Conservation (phyloP, 179 eudicot genomes). For the Amaranthus tricolor region DNA sequence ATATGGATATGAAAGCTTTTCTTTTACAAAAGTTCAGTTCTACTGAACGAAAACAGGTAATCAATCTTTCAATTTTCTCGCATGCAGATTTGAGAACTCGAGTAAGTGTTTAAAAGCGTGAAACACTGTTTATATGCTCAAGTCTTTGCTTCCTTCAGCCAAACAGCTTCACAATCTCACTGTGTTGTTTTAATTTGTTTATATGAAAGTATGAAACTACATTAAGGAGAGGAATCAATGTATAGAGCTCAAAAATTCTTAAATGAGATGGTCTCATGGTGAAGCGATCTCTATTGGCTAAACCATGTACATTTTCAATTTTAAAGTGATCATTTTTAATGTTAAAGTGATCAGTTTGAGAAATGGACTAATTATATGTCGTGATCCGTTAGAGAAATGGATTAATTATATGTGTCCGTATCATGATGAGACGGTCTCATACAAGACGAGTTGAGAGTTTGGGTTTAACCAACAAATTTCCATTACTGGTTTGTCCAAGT, state of each 20-base stretch:
- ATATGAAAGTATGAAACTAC: no score
- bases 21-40: constrained; percentile 85
- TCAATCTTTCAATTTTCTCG: neutral
- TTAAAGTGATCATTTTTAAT: no score
- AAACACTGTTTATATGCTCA: neutral
- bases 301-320: no score
- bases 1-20: constrained; percentile 94
- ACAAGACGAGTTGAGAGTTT: neutral
- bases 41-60: constrained; percentile 64
- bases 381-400: no score
- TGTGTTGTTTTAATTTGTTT: neutral
- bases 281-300: no score
- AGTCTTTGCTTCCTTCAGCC: constrained; percentile 5
- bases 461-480: neutral
- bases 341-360: no score
- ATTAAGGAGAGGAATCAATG: no score
- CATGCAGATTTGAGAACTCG: neutral
- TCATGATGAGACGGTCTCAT: neutral
- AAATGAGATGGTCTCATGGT: no score
- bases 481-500: neutral
- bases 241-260: no score
- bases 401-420: no score
- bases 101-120: neutral
- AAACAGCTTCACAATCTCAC: neutral
- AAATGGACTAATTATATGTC: no score